Evolutionary conservation across 176 grass and related monocot species (phyloP).

Genomic region (Cenchrus fungigraminus): DNA sequence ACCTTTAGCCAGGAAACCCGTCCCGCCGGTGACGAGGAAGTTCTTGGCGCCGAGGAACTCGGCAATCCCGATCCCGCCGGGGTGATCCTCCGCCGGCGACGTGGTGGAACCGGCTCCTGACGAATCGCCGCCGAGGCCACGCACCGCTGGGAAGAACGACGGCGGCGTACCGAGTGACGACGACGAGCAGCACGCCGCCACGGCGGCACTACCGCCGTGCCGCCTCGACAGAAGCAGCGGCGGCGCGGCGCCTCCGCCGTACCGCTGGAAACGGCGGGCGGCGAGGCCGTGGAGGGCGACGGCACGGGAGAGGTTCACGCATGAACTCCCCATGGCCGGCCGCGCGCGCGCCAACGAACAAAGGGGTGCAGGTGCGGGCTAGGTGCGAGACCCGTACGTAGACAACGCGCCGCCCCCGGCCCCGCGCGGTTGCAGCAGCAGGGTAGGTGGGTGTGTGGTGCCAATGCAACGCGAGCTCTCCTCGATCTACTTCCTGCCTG

Average conservation of each 20-base stretch:
- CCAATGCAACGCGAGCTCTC: neutral
- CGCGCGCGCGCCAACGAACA: neutral
- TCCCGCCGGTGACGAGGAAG: constrained; percentile 88
- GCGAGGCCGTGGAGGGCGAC: constrained; percentile 33
- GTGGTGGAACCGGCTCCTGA: neutral
- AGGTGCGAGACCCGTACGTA: neutral
- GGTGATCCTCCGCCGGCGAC: neutral
- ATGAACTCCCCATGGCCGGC: constrained; percentile 71
- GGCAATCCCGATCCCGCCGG: constrained; percentile 63
- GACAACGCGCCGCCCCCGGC: neutral
- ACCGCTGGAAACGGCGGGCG: neutral
- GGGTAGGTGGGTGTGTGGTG: constrained; percentile 18
- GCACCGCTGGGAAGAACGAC: neutral
- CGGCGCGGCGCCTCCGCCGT: neutral
- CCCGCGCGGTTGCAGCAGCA: constrained; percentile 18
- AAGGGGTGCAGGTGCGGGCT: constrained; percentile 27
- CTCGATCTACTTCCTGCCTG: constrained; percentile 37
- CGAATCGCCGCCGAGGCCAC: neutral
- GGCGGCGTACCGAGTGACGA: neutral
- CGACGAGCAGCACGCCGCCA: constrained; percentile 22
- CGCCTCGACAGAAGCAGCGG: constrained; percentile 6
- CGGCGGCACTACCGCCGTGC: neutral
- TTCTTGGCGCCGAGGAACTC: constrained; percentile 77
- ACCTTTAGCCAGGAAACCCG: constrained; percentile 96
- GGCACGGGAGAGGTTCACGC: constrained; percentile 62